Conservation (phyloP, 208 protist species). For the Wallacemonas sp. region DNA sequence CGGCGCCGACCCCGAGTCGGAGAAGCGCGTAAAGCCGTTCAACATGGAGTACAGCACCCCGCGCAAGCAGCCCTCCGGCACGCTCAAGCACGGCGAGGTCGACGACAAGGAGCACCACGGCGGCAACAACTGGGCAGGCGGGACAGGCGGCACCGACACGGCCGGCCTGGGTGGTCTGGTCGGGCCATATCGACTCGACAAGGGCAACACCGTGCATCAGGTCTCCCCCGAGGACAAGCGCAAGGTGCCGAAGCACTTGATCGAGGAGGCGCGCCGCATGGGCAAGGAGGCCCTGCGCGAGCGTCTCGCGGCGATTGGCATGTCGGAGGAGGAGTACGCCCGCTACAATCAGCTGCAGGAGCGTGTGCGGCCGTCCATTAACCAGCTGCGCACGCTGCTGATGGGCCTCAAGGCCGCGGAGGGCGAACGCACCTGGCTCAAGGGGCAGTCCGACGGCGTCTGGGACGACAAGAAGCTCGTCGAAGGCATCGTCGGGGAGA, state of each 20-base stretch:
- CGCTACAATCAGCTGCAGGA: conserved; percentile 67
- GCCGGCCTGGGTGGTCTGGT: conserved; percentile 84
- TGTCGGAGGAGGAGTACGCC: conserved; percentile 67
- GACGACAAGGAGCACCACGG: conserved; percentile 92
- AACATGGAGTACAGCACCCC: conserved; percentile 78
- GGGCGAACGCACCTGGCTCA: conserved; percentile 86
- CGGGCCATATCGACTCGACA: conserved; percentile 91
- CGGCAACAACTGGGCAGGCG: conserved; percentile 93
- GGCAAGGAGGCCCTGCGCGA: conserved; percentile 72
- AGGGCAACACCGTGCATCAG: conserved; percentile 86
- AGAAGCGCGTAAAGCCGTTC: conserved; percentile 32
- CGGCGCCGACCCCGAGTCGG: conserved; percentile 25
- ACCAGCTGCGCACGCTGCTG: conserved; percentile 71
- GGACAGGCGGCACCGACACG: conserved; percentile 87
- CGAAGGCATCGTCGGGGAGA: conserved; percentile 91
- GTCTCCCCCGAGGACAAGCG: conserved; percentile 87
- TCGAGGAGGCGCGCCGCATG: conserved; percentile 79
- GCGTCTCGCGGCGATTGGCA: conserved; percentile 73
- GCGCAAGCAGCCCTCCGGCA: conserved; percentile 67
- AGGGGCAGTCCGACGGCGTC: conserved; percentile 86
- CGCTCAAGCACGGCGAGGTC: conserved; percentile 89
- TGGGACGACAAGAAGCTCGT: conserved; percentile 93
- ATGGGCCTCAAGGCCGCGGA: conserved; percentile 80
- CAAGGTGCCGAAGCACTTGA: conserved; percentile 76
- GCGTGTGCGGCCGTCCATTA: conserved; percentile 56